Evolutionary conservation across 495 filamentous ascomycete species (phyloP), one percentile per base, ranked within the genome.

Genomic region (Hypoxylon perforatum): DNA sequence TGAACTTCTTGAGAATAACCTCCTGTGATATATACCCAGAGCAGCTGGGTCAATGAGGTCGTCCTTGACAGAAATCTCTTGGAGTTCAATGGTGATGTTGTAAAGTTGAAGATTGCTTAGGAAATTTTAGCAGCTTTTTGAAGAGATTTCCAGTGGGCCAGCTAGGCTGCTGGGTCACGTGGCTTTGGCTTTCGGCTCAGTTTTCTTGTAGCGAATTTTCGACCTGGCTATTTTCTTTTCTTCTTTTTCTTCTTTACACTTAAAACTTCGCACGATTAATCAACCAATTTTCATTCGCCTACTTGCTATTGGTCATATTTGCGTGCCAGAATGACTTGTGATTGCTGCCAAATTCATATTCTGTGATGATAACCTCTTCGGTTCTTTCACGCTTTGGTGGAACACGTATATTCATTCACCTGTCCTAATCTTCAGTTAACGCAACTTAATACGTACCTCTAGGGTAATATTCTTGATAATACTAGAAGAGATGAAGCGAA

Each of bases 231-330:
- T 11, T 18, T n/a, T 70, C 60, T 63, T 51, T 51, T 58, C 56
- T 44, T 66, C 73, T 54, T 67, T 75, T 65, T 73, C 65, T 69
- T 73, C 70, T 57, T 69, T 66, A 77, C 73, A 83, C 81, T 72
- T 70, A 71, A 69, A 63, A 69, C 46, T 41, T 52, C 54, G 76
- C 81, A 84, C 78, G 74, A 77, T 78, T 75, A 84, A 83, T 83
- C 81, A 84, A 84, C 78, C 81, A 77, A 76, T 76, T 64, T 73
- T 65, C 60, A 77, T 69, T 79, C 71, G 60, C 74, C 69, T 57
- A 79, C 77, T 81, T 74, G 64, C 71, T 76, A 71, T 77, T 74
- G 81, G 78, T 84, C 82, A 84, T 78, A 82, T 82, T 80, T 79
- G 74, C 73, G 77, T 83, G 78, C 76, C 62, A 81, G 74, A 78